Evolutionary conservation across 345 rosid species (phyloP), one percentile per base, ranked within the genome.

Genomic region (Populus deltoides): DNA sequence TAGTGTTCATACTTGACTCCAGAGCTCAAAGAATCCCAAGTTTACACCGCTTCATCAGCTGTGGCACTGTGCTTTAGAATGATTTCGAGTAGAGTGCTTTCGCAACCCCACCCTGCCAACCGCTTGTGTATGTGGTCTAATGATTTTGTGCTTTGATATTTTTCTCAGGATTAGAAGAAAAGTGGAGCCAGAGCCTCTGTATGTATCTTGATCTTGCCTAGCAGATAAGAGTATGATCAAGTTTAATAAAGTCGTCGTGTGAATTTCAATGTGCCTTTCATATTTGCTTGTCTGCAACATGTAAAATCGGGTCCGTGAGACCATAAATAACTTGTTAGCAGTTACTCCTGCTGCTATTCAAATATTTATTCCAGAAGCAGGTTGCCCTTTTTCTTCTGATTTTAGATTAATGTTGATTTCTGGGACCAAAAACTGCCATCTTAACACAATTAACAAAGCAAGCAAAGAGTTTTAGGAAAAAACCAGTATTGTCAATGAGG

Each of bases 181-280:
- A 79, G 87, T 80, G 71, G 86, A 90, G 85, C 92, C 97, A 0
- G 90, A 91, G 87, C 97, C 97, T 76, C 90, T 92, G 16, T 94
- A 86, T 78, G 86, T 45, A 39, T 86, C 92, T 70, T 90, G 84
- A 88, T 71, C 41, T 69, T 17, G 35, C 12, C 70, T 16, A 13
- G 6, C 20, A 24, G 65, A 9, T 63, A 7, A 33, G 36, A 63
- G 13, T 11, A 27, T 47, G 51, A 49, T 29, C 27, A 8, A 27
- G 35, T 38, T 51, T 9, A 67, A 24, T 13, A 35, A 22, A 39
- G 17, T 15, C 17, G 35, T 25, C 57, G 8, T 36, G 35, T 49
- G 36, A 45, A 22, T 7, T 20, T 22, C 61, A 47, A 24, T 18
- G 29, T 12, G 66, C 49, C 49, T 45, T 35, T 4, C 22, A 29